Evolutionary conservation across 164 flowering plant genomes (phyloP).

Genomic region (Macadamia tetraphylla): DNA sequence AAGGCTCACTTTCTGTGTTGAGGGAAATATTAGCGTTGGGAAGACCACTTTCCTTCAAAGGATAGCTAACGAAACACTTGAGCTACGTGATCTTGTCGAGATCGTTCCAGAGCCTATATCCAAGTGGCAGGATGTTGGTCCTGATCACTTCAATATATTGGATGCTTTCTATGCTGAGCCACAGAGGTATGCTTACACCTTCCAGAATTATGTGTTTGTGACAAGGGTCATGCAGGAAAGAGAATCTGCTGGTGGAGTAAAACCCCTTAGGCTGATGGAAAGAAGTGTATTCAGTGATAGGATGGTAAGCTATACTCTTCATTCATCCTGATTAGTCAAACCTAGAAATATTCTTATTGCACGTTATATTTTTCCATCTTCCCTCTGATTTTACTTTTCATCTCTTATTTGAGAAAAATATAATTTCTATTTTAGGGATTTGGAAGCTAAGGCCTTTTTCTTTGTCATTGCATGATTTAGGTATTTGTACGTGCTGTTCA

Average conservation of each 20-base stretch:
- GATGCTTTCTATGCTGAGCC: slow-evolving; percentile 95
- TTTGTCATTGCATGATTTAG: slow-evolving; percentile 27
- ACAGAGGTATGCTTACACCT: slow-evolving; percentile 91
- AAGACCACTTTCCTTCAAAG: slow-evolving; percentile 95
- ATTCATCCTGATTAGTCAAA: background rate
- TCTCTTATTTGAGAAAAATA: background rate
- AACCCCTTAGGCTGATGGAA: slow-evolving; percentile 95
- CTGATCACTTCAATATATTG: slow-evolving; percentile 90
- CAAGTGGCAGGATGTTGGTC: slow-evolving; percentile 97
- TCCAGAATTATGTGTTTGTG: slow-evolving; percentile 96
- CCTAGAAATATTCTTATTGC: background rate
- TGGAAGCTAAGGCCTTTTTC: slow-evolving; percentile 13
- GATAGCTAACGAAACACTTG: slow-evolving; percentile 94
- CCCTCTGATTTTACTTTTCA: background rate
- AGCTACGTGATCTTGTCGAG: slow-evolving; percentile 89
- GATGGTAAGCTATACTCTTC: slow-evolving; percentile 51
- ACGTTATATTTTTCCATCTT: background rate
- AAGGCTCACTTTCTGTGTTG: slow-evolving; percentile 87
- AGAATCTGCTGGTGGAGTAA: slow-evolving; percentile 80
- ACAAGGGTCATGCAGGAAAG: slow-evolving; percentile 97
- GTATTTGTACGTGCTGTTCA: slow-evolving; percentile 98
- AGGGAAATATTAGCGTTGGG: slow-evolving; percentile 97
- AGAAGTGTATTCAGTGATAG: slow-evolving; percentile 98
- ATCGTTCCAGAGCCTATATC: slow-evolving; percentile 91
- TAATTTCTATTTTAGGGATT: background rate